A percentile compares a stretch with the other conserved stretches of the same genome.
These are phyloP conservation scores for Citropsis articulata DNA, from an alignment of 345 rosid genomes.

Conservation along the genomic window DNA sequence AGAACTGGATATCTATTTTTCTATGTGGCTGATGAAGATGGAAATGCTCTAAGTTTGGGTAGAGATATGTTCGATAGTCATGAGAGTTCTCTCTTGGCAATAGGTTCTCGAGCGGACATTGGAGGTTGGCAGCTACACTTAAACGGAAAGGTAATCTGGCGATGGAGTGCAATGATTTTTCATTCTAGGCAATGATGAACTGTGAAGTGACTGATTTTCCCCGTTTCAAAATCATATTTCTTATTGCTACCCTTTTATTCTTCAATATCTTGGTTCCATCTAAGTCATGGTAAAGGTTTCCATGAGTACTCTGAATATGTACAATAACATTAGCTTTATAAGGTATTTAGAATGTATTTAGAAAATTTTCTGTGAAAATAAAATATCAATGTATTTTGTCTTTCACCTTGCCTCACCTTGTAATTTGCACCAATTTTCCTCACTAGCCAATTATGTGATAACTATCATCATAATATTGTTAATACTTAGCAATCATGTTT, in stretches of 20 bases:
- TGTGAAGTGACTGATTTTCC: not conserved
- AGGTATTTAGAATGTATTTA: not conserved
- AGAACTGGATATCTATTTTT: slow-evolving; percentile 65
- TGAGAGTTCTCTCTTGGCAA: slow-evolving; percentile 56
- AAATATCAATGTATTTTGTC: not conserved
- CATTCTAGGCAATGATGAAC: not conserved
- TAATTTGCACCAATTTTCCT: not conserved
- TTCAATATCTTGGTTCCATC: not conserved
- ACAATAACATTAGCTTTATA: not conserved
- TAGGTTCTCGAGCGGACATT: slow-evolving; percentile 60
- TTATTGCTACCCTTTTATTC: not conserved
- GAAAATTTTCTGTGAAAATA: not conserved
- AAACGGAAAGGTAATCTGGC: slow-evolving; percentile 50
- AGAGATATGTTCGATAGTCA: slow-evolving; percentile 25
- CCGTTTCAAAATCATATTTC: not conserved
- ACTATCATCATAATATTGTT: not conserved
- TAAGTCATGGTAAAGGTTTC: not conserved
- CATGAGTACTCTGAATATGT: not conserved
- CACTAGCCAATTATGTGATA: not conserved
- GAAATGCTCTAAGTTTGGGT: slow-evolving; percentile 49
- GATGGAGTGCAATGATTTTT: slow-evolving; percentile 1
- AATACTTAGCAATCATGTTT: not conserved
- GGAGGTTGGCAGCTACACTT: slow-evolving; percentile 90
- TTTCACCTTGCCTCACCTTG: not conserved
- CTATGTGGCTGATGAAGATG: slow-evolving; percentile 85